Conservation (phyloP, 2,329 filamentous ascomycete genomes). For the Pseudonectria foliicola region DNA sequence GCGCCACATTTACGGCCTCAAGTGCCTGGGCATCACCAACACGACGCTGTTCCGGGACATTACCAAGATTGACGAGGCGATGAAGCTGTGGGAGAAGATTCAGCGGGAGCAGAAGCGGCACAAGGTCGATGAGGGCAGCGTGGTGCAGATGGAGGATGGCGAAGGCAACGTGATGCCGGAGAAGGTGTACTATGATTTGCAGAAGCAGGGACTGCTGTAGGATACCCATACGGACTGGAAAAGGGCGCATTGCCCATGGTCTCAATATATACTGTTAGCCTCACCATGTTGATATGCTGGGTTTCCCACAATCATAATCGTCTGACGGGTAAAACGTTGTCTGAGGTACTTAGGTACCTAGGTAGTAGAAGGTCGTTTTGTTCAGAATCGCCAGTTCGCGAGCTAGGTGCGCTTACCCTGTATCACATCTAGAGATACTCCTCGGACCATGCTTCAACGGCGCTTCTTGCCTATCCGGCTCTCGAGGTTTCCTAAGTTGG, state of each 20-base stretch:
- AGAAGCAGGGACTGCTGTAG: slow-evolving; percentile 81
- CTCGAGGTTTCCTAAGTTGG: too few relatives aligned
- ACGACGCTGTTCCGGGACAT: slow-evolving; percentile 91
- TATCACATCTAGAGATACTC: too few relatives aligned
- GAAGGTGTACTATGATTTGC: slow-evolving; percentile 93
- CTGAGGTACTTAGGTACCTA: too few relatives aligned
- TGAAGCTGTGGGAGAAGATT: slow-evolving; percentile 88
- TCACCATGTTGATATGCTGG: too few relatives aligned
- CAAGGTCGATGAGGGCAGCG: slow-evolving; percentile 67
- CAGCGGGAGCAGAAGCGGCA: slow-evolving; percentile 76
- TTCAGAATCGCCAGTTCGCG: too few relatives aligned
- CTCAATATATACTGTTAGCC: too few relatives aligned
- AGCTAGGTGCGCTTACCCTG: too few relatives aligned
- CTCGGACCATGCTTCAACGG: too few relatives aligned
- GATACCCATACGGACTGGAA: slow-evolving; percentile 6
- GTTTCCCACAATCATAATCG: too few relatives aligned
- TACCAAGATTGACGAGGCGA: slow-evolving; percentile 81
- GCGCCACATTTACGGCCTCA: slow-evolving; percentile 85
- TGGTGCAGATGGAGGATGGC: slow-evolving; percentile 97
- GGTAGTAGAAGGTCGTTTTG: too few relatives aligned
- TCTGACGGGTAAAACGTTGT: too few relatives aligned
- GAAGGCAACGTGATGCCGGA: slow-evolving; percentile 99
- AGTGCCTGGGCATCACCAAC: slow-evolving; percentile 89
- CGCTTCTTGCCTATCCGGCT: too few relatives aligned
- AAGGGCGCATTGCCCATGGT: background rate